Percentiles rank a stretch among this genome's conserved stretches.
Evolutionary conservation across 805 yeast genomes (phyloP).

Genomic region (Pichia deserticola): DNA sequence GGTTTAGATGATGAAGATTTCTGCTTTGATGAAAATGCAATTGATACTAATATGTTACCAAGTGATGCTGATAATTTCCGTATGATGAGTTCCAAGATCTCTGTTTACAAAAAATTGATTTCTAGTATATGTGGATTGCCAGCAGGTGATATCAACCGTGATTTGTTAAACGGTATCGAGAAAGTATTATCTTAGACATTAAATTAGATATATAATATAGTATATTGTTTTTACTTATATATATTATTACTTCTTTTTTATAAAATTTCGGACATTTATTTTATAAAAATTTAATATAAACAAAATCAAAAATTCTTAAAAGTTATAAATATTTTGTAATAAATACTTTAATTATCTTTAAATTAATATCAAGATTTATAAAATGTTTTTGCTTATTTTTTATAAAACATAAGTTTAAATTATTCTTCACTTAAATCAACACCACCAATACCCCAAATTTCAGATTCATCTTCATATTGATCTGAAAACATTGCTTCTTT

Average conservation of each 20-base stretch:
- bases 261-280: background rate
- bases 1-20: constrained; percentile 7
- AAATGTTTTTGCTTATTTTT: background rate
- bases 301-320: background rate
- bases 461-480: constrained; percentile 76
- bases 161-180: constrained; percentile 73
- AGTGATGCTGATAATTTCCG: constrained; percentile 1
- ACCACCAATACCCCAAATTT: constrained; percentile 84
- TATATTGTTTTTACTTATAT: no score
- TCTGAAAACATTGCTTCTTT: constrained; percentile 79
- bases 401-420: background rate
- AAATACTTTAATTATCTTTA: no score
- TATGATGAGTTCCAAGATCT: constrained; percentile 37
- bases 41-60: constrained; percentile 2
- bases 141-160: constrained; percentile 69
- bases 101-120: constrained; percentile 57
- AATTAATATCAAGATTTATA: background rate
- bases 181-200: constrained; percentile 13
- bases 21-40: constrained; percentile 8
- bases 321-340: background rate
- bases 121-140: constrained; percentile 70
- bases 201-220: background rate
- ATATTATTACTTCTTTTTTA: no score
- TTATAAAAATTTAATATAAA: background rate
- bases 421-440: constrained; percentile 36